Evolutionary conservation across 2,329 filamentous ascomycete genomes (phyloP).

Genomic region (Lachnellula hyalina): DNA sequence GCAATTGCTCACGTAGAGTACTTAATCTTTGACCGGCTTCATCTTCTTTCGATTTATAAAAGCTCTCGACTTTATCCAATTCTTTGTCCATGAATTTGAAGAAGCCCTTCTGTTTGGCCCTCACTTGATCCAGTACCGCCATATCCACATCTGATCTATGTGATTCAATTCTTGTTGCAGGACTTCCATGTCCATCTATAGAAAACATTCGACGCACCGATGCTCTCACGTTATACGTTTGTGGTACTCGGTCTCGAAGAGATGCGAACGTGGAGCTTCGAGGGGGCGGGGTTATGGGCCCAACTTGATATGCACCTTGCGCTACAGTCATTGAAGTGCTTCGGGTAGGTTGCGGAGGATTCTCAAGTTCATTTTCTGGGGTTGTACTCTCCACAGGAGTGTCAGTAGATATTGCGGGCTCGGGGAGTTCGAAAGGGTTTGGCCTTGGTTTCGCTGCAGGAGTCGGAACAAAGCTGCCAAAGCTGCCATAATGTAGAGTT

Average conservation of each 20-base stretch:
- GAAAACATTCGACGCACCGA: constrained; percentile 26
- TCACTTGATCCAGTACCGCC: constrained; percentile 58
- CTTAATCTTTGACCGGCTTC: constrained; percentile 71
- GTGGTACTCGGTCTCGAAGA: constrained; percentile 15
- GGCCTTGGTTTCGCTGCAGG: constrained; percentile 35
- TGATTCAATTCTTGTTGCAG: constrained; percentile 36
- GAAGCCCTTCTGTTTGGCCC: constrained; percentile 75
- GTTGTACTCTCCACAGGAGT: constrained; percentile 1
- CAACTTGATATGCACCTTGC: constrained; percentile 39
- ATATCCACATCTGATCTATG: constrained; percentile 43
- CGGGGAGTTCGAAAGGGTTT: constrained; percentile 52
- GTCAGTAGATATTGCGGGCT: constrained; percentile 41
- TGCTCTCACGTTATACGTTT: constrained; percentile 17
- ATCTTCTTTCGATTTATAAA: constrained; percentile 83
- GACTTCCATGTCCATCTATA: constrained; percentile 19
- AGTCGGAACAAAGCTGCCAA: constrained; percentile 57
- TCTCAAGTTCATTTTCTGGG: neutral
- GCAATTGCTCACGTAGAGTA: constrained; percentile 74
- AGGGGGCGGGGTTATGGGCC: constrained; percentile 27
- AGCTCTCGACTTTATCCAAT: constrained; percentile 84
- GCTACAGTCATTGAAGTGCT: constrained; percentile 10
- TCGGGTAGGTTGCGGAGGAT: constrained; percentile 3
- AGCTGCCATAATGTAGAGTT: constrained; percentile 47
- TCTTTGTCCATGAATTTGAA: constrained; percentile 79
- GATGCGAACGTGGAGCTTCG: constrained; percentile 22